Evolutionary conservation across 2,329 filamentous ascomycete genomes (phyloP).

Genomic region (Trichoderma simmonsii): DNA sequence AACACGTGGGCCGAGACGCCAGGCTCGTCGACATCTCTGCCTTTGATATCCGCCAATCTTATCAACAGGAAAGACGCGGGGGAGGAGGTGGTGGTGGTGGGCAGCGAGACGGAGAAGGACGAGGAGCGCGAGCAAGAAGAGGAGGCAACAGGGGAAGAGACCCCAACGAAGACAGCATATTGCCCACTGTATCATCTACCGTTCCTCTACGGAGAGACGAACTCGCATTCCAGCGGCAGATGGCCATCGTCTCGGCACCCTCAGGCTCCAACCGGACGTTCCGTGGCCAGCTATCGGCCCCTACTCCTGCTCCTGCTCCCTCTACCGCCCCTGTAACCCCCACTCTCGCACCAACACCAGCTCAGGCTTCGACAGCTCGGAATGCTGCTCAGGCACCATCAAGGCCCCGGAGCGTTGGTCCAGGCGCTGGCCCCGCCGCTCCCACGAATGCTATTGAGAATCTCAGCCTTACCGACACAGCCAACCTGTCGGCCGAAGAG

Average conservation of each 20-base stretch:
- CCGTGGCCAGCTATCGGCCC: conserved; percentile 70
- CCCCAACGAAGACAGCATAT: conserved; percentile 74
- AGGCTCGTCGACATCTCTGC: conserved; percentile 80
- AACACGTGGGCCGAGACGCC: conserved; percentile 78
- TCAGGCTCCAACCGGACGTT: conserved; percentile 77
- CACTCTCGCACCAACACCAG: conserved; percentile 23
- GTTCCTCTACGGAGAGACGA: conserved; percentile 83
- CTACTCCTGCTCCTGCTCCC: conserved; percentile 27
- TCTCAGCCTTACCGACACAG: conserved; percentile 49
- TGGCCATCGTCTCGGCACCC: conserved; percentile 86
- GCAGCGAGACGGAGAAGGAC: conserved; percentile 37
- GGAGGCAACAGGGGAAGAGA: conserved; percentile 65
- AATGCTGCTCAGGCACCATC: not conserved
- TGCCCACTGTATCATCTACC: conserved; percentile 61
- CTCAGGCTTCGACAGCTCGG: conserved; percentile 20
- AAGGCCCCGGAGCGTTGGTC: conserved; percentile 20
- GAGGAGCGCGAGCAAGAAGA: conserved; percentile 38
- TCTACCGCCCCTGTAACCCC: conserved; percentile 24
- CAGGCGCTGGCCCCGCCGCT: conserved; percentile 24
- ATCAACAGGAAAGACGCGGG: conserved; percentile 56
- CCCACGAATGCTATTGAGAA: conserved; percentile 43
- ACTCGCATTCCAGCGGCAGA: conserved; percentile 84
- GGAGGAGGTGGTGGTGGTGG: conserved; percentile 25
- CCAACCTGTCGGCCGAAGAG: conserved; percentile 67
- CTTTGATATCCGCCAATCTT: conserved; percentile 76